phyloP scores from a whole-genome alignment of 1,284 basidiomycete genomes.

The Boletus holoroseus region DNA sequence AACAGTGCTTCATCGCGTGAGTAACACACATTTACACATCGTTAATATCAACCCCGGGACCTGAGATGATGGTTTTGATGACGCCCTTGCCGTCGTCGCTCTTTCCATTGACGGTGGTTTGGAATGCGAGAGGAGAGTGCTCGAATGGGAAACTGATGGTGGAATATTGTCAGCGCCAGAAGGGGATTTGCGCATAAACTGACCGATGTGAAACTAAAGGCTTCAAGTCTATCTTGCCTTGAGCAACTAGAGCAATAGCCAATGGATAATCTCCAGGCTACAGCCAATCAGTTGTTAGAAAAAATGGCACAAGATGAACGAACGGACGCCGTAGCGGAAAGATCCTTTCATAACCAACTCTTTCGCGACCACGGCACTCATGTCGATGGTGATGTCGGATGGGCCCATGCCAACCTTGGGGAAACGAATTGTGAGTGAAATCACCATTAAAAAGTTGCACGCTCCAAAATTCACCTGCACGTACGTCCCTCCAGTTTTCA shows the following conservation, averaged over 20 bases:
- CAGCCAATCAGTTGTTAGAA: constrained; percentile 4
- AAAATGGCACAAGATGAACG: background rate
- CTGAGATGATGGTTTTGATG: constrained; percentile 75
- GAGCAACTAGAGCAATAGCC: constrained; percentile 75
- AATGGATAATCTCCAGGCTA: constrained; percentile 82
- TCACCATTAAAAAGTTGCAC: background rate
- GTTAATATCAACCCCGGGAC: constrained; percentile 51
- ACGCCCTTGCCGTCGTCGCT: constrained; percentile 70
- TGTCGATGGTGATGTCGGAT: constrained; percentile 57
- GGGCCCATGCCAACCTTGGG: constrained; percentile 70
- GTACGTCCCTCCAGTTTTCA: constrained; percentile 67
- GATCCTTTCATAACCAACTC: constrained; percentile 81
- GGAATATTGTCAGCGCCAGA: background rate
- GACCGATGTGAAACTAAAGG: constrained; percentile 85
- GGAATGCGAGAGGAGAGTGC: constrained; percentile 75
- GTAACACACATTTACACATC: constrained; percentile 25
- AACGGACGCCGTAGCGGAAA: constrained; percentile 77
- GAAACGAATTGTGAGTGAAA: background rate
- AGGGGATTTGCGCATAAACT: constrained; percentile 16
- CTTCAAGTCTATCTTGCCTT: constrained; percentile 80
- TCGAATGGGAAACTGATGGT: constrained; percentile 62
- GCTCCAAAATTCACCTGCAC: constrained; percentile 48
- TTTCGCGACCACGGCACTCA: constrained; percentile 61
- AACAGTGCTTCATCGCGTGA: background rate
- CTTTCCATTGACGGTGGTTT: constrained; percentile 73